Base-by-base conservation (phyloP, 306 rosid genomes). In the Adenanthera pavonina region DNA sequence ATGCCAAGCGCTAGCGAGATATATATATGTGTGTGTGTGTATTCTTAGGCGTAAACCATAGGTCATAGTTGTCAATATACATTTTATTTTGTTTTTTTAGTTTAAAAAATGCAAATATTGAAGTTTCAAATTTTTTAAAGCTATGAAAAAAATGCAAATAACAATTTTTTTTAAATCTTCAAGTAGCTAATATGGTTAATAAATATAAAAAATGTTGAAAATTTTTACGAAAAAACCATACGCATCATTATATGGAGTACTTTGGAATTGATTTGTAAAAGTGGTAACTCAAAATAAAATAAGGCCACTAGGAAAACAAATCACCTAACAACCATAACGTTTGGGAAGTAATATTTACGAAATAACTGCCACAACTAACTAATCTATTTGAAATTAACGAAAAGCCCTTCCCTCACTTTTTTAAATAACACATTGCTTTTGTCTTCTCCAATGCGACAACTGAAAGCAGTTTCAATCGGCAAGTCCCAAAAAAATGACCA, bases 401-500 rank as follows among this genome's bases (percentile, higher is more conserved):
- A 64, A 11, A 69, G 53, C 53, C 47, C 19, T 8, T 68, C 8
- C 74, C 53, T 66, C 8, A 3, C 3, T 2, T 25, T 25, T 25
- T 25, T 25, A 0, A 25, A 25, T 4, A 20, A 34, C 17, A 14
- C 64, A 54, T 40, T 19, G 2, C 8, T 33, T 46, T 73, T 34
- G 64, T 25, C 8, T 20, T 69, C 56, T 46, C 38, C 19, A 19
- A 11, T 19, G 9, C 11, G 36, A 69, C 54, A 44, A 2, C 2
- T 4, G 3, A 16, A 41, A 49, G 62, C 67, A 12, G 49, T 54
- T 75, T 52, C 76, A 70, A 91, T 91, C 95, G 95, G 86, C 8
- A 91, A 88, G 84, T 82, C 80, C 85, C 81, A 84, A 78, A 84
- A 86, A 69, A 80, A 30, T 56, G 85, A 80, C 7, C 78, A 79